phyloP scores from a whole-genome alignment of 208 protist species.

The Trypanosoma scelopori region DNA sequence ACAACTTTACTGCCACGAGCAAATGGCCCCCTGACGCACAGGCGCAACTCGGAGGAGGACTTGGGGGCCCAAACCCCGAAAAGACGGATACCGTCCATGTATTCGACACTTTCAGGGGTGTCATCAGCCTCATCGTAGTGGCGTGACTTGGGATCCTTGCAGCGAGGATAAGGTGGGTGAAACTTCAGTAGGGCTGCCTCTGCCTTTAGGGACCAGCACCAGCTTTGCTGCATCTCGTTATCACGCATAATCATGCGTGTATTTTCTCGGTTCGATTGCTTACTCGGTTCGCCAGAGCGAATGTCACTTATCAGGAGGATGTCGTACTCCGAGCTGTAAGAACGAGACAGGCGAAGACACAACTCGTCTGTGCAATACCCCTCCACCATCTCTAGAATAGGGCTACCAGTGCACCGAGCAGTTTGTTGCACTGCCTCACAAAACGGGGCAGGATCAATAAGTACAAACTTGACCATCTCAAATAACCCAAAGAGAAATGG shows the following conservation, averaged over 20 bases:
- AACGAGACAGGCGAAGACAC: constrained; percentile 60
- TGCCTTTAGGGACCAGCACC: constrained; percentile 84
- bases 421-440: constrained; percentile 44
- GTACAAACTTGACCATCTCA: constrained; percentile 71
- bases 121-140: constrained; percentile 50
- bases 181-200: constrained; percentile 93
- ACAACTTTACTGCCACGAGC: constrained; percentile 18
- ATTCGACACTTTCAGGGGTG: constrained; percentile 66
- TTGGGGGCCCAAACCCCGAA: constrained; percentile 93
- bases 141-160: constrained; percentile 30
- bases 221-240: constrained; percentile 85
- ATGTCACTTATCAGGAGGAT: constrained; percentile 93
- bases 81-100: constrained; percentile 77
- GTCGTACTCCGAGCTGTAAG: constrained; percentile 54
- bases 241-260: constrained; percentile 84
- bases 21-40: constrained; percentile 78
- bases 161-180: constrained; percentile 89
- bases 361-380: constrained; percentile 91
- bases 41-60: constrained; percentile 94
- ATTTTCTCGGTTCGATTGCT: constrained; percentile 64
- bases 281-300: constrained; percentile 63
- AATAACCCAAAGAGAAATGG: constrained; percentile 86
- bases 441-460: constrained; percentile 94
- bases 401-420: constrained; percentile 29
- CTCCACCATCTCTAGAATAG: constrained; percentile 75